These are phyloP conservation scores for Sechiopsis laciniata DNA, from an alignment of 306 rosid species.

Conservation along the genomic window DNA sequence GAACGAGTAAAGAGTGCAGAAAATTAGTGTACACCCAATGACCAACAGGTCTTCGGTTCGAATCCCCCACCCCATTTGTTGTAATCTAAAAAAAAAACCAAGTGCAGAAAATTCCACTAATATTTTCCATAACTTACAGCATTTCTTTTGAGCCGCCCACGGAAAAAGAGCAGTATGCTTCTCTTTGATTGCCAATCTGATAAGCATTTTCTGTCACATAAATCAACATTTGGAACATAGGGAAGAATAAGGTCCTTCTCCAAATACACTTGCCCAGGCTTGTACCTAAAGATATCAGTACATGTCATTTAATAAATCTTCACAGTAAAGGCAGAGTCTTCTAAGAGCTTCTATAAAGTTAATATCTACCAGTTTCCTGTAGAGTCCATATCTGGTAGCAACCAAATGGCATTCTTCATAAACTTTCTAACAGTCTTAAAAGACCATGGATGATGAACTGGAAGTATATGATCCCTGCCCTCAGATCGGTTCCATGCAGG, in stretches of 20 bases:
- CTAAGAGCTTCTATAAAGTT: constrained; percentile 19
- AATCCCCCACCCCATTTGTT: no score
- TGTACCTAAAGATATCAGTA: constrained; percentile 60
- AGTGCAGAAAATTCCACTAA: constrained; percentile 3
- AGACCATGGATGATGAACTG: constrained; percentile 98
- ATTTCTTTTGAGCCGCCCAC: constrained; percentile 95
- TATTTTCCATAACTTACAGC: constrained; percentile 52
- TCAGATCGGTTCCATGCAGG: constrained; percentile 92
- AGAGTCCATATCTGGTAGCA: constrained; percentile 98
- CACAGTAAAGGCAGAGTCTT: background rate
- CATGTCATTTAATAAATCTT: constrained; percentile 19
- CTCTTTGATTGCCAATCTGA: constrained; percentile 52
- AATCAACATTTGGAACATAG: constrained; percentile 77
- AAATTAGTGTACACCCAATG: no score
- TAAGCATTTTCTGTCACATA: constrained; percentile 72
- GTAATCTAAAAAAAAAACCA: no score
- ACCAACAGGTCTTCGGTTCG: no score
- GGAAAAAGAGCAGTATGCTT: constrained; percentile 66
- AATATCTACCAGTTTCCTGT: constrained; percentile 80
- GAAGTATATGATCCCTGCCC: constrained; percentile 89
- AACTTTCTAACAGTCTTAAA: constrained; percentile 80
- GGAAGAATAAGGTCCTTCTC: constrained; percentile 96
- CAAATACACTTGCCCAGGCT: constrained; percentile 85
- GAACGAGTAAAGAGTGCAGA: constrained; percentile 1
- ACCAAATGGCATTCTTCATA: constrained; percentile 83